These are phyloP conservation scores for Plasmodiophora brassicae DNA, from an alignment of 208 protist genomes.

Conservation along the genomic window DNA sequence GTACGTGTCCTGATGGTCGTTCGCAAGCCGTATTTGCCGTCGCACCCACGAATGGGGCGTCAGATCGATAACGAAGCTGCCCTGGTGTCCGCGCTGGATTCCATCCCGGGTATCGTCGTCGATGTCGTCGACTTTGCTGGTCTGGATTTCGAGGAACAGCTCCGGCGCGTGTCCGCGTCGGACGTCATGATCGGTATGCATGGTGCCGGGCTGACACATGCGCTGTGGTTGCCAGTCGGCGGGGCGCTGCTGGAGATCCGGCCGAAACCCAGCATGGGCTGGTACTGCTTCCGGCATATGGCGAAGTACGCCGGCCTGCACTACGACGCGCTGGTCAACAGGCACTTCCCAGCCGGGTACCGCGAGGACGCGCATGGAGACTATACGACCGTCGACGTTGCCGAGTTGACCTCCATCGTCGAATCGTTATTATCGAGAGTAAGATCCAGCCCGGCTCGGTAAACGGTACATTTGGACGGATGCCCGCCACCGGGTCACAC, in stretches of 20 bases:
- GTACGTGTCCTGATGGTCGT: background rate
- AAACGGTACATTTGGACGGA: no score
- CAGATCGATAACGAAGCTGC: constrained; percentile 12
- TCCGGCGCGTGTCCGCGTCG: background rate
- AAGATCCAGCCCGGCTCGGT: no score
- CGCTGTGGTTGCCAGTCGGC: background rate
- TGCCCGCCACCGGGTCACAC: no score
- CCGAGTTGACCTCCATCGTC: no score
- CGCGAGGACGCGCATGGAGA: background rate
- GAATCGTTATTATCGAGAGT: no score
- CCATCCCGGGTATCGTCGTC: background rate
- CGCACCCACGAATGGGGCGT: background rate
- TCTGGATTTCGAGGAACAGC: background rate
- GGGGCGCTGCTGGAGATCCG: background rate
- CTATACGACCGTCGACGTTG: constrained; percentile 4
- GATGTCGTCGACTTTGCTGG: background rate
- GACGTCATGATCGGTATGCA: constrained; percentile 18
- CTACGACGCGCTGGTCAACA: background rate
- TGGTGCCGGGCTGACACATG: background rate
- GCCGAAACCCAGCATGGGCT: background rate
- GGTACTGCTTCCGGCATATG: constrained; percentile 3
- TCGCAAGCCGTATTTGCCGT: background rate
- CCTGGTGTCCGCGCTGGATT: background rate
- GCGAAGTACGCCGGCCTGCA: background rate
- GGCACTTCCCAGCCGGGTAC: background rate